Base-by-base conservation (phyloP, 2,329 filamentous ascomycete genomes). In the Remersonia thermophila region DNA sequence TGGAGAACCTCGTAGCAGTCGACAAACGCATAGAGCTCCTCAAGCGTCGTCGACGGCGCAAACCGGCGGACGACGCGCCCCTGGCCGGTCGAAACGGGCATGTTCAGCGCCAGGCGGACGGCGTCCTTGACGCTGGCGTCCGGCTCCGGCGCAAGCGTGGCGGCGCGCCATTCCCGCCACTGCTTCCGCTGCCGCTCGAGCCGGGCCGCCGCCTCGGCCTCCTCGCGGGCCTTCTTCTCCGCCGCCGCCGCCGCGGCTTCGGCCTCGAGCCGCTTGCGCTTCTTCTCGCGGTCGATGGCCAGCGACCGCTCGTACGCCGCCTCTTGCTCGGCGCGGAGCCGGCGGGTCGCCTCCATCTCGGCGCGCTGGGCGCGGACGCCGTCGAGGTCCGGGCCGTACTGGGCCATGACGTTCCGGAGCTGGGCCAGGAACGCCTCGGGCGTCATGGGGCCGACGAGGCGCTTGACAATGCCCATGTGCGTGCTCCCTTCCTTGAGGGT, bases 21-120 rank as follows among this genome's bases (percentile, higher is more conserved):
- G 2, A 96, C 86, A 60, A 93, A 95, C 0, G 89, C 91, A 57
- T 96, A 96, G 5, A 98, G 62, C 51, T 95, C 86, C 54, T 96
- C 89, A 27, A 96, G 64, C 2, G 71, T 67, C 0, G 82, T 74
- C n/a, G 74, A 65, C 1, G 69, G 65, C 0, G 66, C 57, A 55
- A 98, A 96, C 33, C 73, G 73, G 29, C 89, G 72, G 38, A 93
- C 73, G 2, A 94, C 72, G 29, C 87, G 71, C 33, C 84, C 80
- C 1, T 75, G 81, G 4, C 73, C 79, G 0, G 58, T 60, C 20
- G 56, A 55, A 45, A 69, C 64, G 7, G 74, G 73, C 69, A 80
- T 71, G 60, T 75, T 77, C 29, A 80, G 59, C 3, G 73, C 75
- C 18, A 80, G 62, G n/a, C 86, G 74, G 13, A 93, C 82, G 0